Evolutionary conservation across 202 grass and related monocot genomes (phyloP), one percentile per base, ranked within the genome.

Genomic region (Zizania palustris): DNA sequence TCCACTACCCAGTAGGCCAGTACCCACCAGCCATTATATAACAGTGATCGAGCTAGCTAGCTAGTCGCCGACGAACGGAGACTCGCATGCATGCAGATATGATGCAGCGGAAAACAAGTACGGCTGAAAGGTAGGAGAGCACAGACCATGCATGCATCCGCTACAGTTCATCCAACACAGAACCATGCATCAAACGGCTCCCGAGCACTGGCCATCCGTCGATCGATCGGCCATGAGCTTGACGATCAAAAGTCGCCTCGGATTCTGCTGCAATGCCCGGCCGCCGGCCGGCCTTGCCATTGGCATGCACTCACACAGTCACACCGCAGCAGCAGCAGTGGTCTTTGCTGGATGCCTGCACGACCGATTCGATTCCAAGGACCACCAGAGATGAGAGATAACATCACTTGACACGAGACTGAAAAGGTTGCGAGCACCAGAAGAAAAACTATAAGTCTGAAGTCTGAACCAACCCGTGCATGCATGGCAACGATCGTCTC

Each of bases 311-410:
- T 48, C 45, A 48, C 11, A 12, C 45, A 9, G 45, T 12, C 12
- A 48, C 45, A 48, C 6, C 40, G 4, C 28, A 42, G 40, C 40
- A 42, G 40, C 28, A 48, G 11, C 45, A 14, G 45, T 14, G 11
- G 45, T 33, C 44, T 9, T 22, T 70, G 19, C 65, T 4, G n/a
- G n/a, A n/a, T n/a, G 40, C 37, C 28, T 54, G 69, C 74, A 68
- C 66, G 20, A 83, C 67, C 63, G 68, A 40, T 69, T 69, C 5
- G 67, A 51, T 69, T 69, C 67, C 14, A 69, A 36, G 13, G 66
- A 44, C 44, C 42, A 20, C 51, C 19, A 7, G n/a, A 54, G 6
- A 19, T 41, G 39, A 41, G 6, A 41, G 39, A 54, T 16, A 18
- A 5, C 2, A 51, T 54, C 16, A 54, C 51, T 18, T 7, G 5